Evolutionary conservation across 2,329 filamentous ascomycete genomes (phyloP).

Genomic region (Peltaster fructicola): DNA sequence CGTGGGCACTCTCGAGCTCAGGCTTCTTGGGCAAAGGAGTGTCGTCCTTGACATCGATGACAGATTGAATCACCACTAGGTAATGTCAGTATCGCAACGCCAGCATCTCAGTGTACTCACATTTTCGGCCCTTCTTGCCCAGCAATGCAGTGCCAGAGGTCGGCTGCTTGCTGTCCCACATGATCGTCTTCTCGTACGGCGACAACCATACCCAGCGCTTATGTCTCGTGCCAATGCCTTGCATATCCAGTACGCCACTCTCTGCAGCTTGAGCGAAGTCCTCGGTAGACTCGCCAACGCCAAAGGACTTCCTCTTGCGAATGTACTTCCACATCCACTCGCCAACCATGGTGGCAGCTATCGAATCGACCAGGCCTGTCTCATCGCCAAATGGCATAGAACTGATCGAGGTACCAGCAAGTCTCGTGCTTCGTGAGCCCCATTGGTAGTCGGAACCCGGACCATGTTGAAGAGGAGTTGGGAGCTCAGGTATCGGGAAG

Average conservation of each 20-base stretch:
- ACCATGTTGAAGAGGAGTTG: conserved; percentile 12
- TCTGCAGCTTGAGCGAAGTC: conserved; percentile 35
- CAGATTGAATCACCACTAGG: conserved; percentile 83
- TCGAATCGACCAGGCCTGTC: conserved; percentile 76
- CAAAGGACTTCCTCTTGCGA: conserved; percentile 76
- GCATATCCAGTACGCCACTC: conserved; percentile 41
- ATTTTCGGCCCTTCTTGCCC: conserved; percentile 85
- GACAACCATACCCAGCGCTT: conserved; percentile 98
- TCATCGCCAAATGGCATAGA: conserved; percentile 7
- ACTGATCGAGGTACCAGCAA: conserved; percentile 4
- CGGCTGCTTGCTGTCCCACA: conserved; percentile 98
- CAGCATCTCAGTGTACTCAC: conserved; percentile 42
- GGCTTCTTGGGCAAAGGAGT: conserved; percentile 58
- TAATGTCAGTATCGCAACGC: conserved; percentile 6
- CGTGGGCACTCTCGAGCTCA: conserved; percentile 38
- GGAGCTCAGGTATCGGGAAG: conserved; percentile 19
- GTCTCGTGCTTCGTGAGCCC: conserved; percentile 1
- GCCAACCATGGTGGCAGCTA: conserved; percentile 95
- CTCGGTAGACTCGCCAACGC: conserved; percentile 37
- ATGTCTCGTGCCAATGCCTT: conserved; percentile 50
- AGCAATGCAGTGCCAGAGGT: conserved; percentile 71
- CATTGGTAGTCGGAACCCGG: conserved; percentile 7
- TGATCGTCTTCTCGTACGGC: conserved; percentile 84
- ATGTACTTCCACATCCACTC: conserved; percentile 96
- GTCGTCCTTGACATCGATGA: conserved; percentile 90